A percentile compares a stretch with the other conserved stretches of the same genome.
Evolutionary conservation across 1,284 basidiomycete genomes (phyloP).

Genomic region (Uromyces viciae-fabae): DNA sequence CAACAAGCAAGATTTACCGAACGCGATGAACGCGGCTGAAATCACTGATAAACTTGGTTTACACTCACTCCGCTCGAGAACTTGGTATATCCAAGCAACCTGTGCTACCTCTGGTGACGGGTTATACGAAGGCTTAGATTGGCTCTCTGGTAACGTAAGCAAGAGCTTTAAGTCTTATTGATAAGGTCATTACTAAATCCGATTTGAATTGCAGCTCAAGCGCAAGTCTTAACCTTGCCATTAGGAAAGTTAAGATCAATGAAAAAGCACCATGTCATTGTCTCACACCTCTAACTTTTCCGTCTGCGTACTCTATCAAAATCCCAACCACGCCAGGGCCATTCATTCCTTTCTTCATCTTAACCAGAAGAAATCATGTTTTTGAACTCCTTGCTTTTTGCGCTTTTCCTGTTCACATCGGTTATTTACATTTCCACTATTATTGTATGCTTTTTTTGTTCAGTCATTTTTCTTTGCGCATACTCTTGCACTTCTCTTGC

Average conservation of each 20-base stretch:
- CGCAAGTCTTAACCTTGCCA: conserved; percentile 18
- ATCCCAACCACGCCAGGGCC: background rate
- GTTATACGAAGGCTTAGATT: conserved; percentile 97
- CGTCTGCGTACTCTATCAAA: background rate
- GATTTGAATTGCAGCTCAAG: background rate
- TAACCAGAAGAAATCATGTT: background rate
- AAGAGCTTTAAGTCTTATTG: background rate
- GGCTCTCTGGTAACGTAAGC: conserved; percentile 57
- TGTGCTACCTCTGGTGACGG: conserved; percentile 99
- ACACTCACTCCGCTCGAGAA: conserved; percentile 91
- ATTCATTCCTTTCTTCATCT: background rate
- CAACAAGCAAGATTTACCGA: conserved; percentile 98
- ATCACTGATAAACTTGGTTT: conserved; percentile 99
- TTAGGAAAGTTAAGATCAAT: background rate
- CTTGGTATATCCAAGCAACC: conserved; percentile 99
- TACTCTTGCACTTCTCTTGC: conserved; percentile 11
- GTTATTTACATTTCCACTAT: background rate
- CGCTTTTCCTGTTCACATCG: conserved; percentile 11
- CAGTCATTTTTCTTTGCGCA: conserved; percentile 1
- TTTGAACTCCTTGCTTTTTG: conserved; percentile 7
- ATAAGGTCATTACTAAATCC: background rate
- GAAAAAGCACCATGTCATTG: conserved; percentile 25
- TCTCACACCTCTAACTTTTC: conserved; percentile 9
- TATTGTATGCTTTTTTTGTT: conserved; percentile 34
- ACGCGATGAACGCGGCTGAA: conserved; percentile 99